A percentile compares a stretch with the other conserved stretches of the same genome.
phyloP scores from a whole-genome alignment of 2,329 filamentous ascomycete genomes.

The Phaeosphaeriaceae sp. region DNA sequence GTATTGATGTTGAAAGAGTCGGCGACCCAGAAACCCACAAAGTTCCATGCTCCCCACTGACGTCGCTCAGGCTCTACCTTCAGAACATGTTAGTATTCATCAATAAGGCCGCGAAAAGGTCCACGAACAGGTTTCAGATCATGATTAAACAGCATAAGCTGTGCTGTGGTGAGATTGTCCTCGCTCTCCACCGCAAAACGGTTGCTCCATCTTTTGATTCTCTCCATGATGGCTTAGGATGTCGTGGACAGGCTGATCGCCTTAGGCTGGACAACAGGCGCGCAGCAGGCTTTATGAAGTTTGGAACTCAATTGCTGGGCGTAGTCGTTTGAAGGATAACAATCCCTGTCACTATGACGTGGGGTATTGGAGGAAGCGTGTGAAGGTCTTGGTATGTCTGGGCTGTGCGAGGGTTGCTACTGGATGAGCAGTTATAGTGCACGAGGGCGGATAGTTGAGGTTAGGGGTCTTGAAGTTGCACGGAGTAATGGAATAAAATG shows the following conservation, averaged over 20 bases:
- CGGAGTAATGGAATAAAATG: background rate
- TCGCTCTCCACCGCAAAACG: slow-evolving; percentile 78
- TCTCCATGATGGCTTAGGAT: slow-evolving; percentile 49
- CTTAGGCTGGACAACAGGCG: slow-evolving; percentile 23
- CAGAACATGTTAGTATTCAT: slow-evolving; percentile 9
- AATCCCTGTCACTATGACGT: slow-evolving; percentile 41
- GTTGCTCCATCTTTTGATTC: slow-evolving; percentile 48
- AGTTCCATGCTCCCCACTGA: slow-evolving; percentile 88
- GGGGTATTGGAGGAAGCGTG: slow-evolving; percentile 20
- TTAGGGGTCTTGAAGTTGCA: background rate
- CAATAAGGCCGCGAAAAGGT: background rate
- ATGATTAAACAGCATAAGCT: slow-evolving; percentile 87
- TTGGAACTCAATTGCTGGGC: slow-evolving; percentile 23
- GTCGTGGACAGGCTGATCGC: slow-evolving; percentile 18
- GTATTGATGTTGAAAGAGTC: slow-evolving; percentile 69
- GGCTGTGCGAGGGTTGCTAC: slow-evolving; percentile 14
- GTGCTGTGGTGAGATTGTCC: slow-evolving; percentile 75
- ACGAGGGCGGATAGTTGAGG: slow-evolving; percentile 4
- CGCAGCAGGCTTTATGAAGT: slow-evolving; percentile 29
- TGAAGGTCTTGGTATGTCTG: slow-evolving; percentile 24
- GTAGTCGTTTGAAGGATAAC: slow-evolving; percentile 24
- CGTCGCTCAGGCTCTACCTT: slow-evolving; percentile 77
- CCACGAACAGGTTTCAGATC: slow-evolving; percentile 68
- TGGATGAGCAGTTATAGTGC: slow-evolving; percentile 35
- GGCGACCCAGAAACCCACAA: slow-evolving; percentile 81